These are phyloP conservation scores for Haberlea rhodopensis DNA, from an alignment of 257 asterid species.

Conservation along the genomic window DNA sequence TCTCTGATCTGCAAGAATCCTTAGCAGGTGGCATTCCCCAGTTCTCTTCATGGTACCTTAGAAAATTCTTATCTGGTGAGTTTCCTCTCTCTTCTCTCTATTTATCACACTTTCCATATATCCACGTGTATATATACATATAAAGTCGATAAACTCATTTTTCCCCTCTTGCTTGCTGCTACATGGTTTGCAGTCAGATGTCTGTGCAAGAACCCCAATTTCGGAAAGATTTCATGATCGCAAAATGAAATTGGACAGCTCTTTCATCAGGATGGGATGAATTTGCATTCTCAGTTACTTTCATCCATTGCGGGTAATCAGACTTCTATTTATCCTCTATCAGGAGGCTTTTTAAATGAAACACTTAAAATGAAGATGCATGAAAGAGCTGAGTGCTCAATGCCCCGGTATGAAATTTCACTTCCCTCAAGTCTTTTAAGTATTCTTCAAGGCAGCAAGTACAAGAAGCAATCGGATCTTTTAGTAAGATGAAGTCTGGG, in stretches of 20 bases:
- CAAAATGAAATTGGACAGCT: slow-evolving; percentile 34
- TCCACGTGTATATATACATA: background rate
- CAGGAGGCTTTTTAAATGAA: slow-evolving; percentile 35
- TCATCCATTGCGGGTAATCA: slow-evolving; percentile 32
- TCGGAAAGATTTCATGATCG: slow-evolving; percentile 39
- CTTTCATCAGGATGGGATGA: slow-evolving; percentile 36
- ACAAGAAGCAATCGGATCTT: slow-evolving; percentile 35
- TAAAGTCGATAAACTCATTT: slow-evolving; percentile 14
- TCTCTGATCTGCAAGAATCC: slow-evolving; percentile 48
- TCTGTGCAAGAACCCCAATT: slow-evolving; percentile 44
- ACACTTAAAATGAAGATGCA: slow-evolving; percentile 37
- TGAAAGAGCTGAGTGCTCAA: slow-evolving; percentile 41
- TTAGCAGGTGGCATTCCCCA: slow-evolving; percentile 39
- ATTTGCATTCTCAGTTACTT: slow-evolving; percentile 44
- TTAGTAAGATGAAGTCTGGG: slow-evolving; percentile 29
- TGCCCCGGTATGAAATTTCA: slow-evolving; percentile 34
- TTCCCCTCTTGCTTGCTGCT: slow-evolving; percentile 29
- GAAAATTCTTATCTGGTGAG: slow-evolving; percentile 62
- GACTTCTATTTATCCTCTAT: slow-evolving; percentile 29
- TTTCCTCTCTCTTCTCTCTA: slow-evolving; percentile 29
- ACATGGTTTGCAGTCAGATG: slow-evolving; percentile 50
- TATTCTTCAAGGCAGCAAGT: slow-evolving; percentile 34
- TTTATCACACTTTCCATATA: no score
- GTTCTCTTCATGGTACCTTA: slow-evolving; percentile 35
- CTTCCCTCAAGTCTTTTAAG: no score